These are phyloP conservation scores for Tolypocladium capitatum DNA, from an alignment of 2,329 filamentous ascomycete genomes.

Conservation along the genomic window DNA sequence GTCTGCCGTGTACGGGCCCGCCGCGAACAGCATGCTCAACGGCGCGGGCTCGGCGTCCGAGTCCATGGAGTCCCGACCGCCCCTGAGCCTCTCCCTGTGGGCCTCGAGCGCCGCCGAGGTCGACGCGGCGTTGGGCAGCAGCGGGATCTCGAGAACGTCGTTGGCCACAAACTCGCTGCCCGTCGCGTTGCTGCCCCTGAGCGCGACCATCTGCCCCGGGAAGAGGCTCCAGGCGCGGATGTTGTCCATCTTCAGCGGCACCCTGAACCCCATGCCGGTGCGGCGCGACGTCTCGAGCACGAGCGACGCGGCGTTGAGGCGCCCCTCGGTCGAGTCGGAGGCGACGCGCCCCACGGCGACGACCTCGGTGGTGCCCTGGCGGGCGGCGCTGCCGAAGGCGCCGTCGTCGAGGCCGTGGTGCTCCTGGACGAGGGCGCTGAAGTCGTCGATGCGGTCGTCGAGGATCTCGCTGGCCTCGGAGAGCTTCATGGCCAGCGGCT, in stretches of 20 bases:
- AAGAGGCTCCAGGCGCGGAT: slow-evolving; percentile 70
- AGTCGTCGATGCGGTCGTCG: slow-evolving; percentile 91
- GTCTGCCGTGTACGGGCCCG: slow-evolving; percentile 85
- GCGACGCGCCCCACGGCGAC: slow-evolving; percentile 86
- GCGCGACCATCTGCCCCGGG: slow-evolving; percentile 82
- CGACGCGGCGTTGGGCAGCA: slow-evolving; percentile 63
- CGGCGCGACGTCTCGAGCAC: slow-evolving; percentile 80
- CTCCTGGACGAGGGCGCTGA: slow-evolving; percentile 58
- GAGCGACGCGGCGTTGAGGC: slow-evolving; percentile 71
- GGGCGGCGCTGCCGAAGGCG: slow-evolving; percentile 76
- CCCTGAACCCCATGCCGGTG: slow-evolving; percentile 67
- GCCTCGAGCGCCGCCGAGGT: slow-evolving; percentile 48
- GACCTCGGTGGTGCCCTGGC: slow-evolving; percentile 72
- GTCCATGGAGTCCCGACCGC: slow-evolving; percentile 50
- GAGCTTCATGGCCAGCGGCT: slow-evolving; percentile 86
- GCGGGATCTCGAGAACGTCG: slow-evolving; percentile 61
- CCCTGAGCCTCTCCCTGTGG: slow-evolving; percentile 56
- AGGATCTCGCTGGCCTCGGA: slow-evolving; percentile 86
- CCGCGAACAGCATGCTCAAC: slow-evolving; percentile 62
- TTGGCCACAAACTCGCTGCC: slow-evolving; percentile 71
- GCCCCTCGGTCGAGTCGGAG: slow-evolving; percentile 75
- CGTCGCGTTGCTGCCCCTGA: slow-evolving; percentile 76
- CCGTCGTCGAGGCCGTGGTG: slow-evolving; percentile 64
- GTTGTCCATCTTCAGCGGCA: slow-evolving; percentile 64
- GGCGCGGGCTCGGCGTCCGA: slow-evolving; percentile 41